Base-by-base conservation (phyloP, 495 filamentous ascomycete genomes). In the Friedmanniomyces endolithicus region DNA sequence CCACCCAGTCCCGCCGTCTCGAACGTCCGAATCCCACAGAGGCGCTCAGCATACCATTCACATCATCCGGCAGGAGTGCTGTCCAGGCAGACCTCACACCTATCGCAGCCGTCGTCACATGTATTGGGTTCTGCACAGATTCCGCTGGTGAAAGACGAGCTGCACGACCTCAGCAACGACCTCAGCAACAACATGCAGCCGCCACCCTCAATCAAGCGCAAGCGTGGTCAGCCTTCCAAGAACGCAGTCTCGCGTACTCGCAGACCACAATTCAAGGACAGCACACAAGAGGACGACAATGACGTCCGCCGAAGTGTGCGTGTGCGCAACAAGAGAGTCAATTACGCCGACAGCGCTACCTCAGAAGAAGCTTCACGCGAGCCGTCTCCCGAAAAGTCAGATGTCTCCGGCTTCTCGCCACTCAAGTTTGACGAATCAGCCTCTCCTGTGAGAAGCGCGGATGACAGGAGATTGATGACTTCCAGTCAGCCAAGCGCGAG, bases 251-350 rank as follows among this genome's bases (percentile, higher is more conserved):
- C 19, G 2, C 14, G 17, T 2, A 16, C 3, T 27, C 46, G 19
- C 6, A n/a, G 16, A 6, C 8, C 19, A 9, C 27, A 23, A 17
- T 12, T 22, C 23, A 22, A 33, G 25, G 27, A 34, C 19, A 37
- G 51, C 31, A 11, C 19, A 39, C 23, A 47, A 47, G 50, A 33
- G 16, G 19, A 47, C 31, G 16, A 2, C 31, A 19, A 40, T 9
- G 22, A 6, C 29, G 35, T 60, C 1, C 57, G 57, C 24, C 52
- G 57, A n/a, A 60, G 57, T 52, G 37, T 52, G 11, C 57, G 57
- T 9, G 52, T 50, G n/a, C 46, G 43, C 8, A 41, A 39, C 46
- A 60, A 60, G 48, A 52, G 40, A 47, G 33, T 60, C 25, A 52
- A 43, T 27, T 60, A 60, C 27, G 48, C 46, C 17, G 57, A 60